Evolutionary conservation across 2,329 filamentous ascomycete genomes (phyloP).

Genomic region (Aspergillus nomiae): DNA sequence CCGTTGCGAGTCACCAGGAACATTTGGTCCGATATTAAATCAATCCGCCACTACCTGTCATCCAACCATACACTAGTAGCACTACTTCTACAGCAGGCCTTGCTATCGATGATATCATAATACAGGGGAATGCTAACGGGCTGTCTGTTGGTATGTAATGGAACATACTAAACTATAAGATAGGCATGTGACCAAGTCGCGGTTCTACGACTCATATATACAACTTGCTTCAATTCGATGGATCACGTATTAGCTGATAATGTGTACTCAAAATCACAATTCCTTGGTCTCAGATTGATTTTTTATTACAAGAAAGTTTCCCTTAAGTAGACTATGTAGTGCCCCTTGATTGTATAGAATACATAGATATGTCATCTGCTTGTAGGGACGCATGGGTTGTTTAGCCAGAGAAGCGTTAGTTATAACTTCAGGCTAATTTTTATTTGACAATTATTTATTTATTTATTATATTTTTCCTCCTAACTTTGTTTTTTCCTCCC

Average conservation of each 20-base stretch:
- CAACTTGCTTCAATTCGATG: too few species aligned
- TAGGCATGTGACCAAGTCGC: background rate
- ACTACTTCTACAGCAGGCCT: background rate
- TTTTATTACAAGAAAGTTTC: too few species aligned
- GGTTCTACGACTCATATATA: too few species aligned
- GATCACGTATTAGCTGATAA: background rate
- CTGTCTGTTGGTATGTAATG: background rate
- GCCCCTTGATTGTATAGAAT: too few species aligned
- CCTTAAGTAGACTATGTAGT: too few species aligned
- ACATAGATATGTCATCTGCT: too few species aligned
- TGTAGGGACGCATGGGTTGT: too few species aligned
- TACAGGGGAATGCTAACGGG: background rate
- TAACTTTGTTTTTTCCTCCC: background rate
- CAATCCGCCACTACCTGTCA: background rate
- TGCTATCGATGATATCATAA: background rate
- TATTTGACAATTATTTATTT: too few species aligned
- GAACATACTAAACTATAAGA: background rate
- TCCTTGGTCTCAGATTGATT: background rate
- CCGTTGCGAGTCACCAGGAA: background rate
- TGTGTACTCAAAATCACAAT: background rate
- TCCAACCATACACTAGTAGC: background rate
- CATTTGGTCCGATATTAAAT: background rate
- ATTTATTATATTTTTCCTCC: background rate
- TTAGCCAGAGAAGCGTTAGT: too few species aligned
- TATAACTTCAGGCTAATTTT: too few species aligned